Base-by-base conservation (phyloP, 2,329 filamentous ascomycete species). In the Tolypocladium album region DNA sequence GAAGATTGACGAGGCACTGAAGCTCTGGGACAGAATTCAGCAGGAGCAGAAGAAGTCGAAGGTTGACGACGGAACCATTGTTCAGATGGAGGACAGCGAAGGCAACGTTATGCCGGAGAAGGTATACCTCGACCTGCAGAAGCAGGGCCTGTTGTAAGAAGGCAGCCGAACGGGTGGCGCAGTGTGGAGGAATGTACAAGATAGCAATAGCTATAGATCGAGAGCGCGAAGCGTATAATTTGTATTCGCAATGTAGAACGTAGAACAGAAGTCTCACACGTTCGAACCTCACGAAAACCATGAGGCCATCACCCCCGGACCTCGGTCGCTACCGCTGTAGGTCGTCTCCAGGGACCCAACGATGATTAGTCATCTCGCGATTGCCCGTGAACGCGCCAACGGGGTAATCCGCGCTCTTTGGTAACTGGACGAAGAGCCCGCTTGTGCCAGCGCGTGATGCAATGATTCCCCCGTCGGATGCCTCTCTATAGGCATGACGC, bases 51-150 rank as follows among this genome's bases (percentile, higher is more conserved):
- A 89, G 80, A 88, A 85, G 73, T 85, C 86, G 64, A 88, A 86
- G 71, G 80, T 88, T 0, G 86, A 88, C 63, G 88, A 89, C 53
- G 91, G 93, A 45, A 90, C 88, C 62, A 84, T 99, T 12, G 90
- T 97, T 57, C 92, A 99, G 79, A 99, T 99, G 94, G 94, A 99
- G 79, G 94, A 99, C 73, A 89, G 86, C 0, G 90, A 96, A 71
- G 94, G 94, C 55, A 97, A 99, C 69, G 94, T 99, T 60, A 99
- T 99, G 94, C 94, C 95, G 0, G 92, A 97, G 77, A 96, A 96
- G 81, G 93, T 99, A 59, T 99, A 97, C 74, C 87, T 92, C 65
- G 94, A 99, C 81, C 76, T 97, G 74, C 89, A 91, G 75, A 96
- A 95, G 77, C 91, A 96, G 72, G 93, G 93, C 40, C 79, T 96